Percentiles rank a stretch among this genome's conserved stretches.
Conservation (phyloP, 345 rosid species). For the Mallotus nudiflorus region DNA sequence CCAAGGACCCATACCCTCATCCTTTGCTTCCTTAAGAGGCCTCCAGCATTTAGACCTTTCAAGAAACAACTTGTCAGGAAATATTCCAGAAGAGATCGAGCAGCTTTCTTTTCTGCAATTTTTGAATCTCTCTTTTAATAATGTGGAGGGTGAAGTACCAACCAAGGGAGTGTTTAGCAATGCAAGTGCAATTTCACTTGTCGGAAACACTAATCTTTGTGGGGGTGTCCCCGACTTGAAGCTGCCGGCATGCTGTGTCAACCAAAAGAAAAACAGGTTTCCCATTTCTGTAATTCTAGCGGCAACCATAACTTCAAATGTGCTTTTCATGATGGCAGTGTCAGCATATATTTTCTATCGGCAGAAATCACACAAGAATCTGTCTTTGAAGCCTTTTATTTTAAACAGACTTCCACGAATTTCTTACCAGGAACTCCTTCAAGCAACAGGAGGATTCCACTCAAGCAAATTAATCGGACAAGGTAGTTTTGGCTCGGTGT, state of each 20-base stretch:
- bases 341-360: too few relatives aligned
- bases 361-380: too few relatives aligned
- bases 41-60: constrained; percentile 26
- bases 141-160: constrained; percentile 18
- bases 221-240: constrained; percentile 8
- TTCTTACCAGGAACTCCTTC: too few relatives aligned
- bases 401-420: too few relatives aligned
- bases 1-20: constrained; percentile 15
- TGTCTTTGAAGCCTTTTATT: neutral
- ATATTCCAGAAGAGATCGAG: constrained; percentile 10
- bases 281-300: too few relatives aligned
- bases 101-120: neutral
- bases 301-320: too few relatives aligned
- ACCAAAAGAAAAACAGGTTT: too few relatives aligned
- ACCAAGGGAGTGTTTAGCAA: constrained; percentile 11
- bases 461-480: neutral
- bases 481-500: neutral
- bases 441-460: neutral
- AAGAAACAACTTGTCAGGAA: constrained; percentile 15
- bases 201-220: constrained; percentile 16
- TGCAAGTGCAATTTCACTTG: neutral
- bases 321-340: too few relatives aligned
- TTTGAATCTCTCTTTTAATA: constrained; percentile 17
- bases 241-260: too few relatives aligned
- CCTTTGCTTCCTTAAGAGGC: too few relatives aligned